These are phyloP conservation scores for Pittosporum tobira DNA, from an alignment of 129 eudicot species.

Conservation along the genomic window DNA sequence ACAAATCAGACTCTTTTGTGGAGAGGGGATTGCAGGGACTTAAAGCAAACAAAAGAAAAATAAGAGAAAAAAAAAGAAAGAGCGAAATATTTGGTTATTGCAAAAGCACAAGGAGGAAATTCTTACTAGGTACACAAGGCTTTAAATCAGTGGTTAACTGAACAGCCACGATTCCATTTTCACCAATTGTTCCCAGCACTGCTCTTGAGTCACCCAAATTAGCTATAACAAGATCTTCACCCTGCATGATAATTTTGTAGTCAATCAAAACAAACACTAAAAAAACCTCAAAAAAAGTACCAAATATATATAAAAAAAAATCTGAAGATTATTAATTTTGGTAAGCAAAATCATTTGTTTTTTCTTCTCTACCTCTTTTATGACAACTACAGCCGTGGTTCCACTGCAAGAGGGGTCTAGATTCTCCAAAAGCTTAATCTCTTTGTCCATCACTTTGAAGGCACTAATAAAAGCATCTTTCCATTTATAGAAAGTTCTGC, in stretches of 20 bases:
- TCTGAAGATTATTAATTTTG: too few species aligned
- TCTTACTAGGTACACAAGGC: conserved; percentile 76
- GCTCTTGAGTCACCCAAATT: conserved; percentile 96
- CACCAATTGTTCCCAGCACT: conserved; percentile 57
- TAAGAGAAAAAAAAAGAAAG: too few species aligned
- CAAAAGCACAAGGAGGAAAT: too few species aligned
- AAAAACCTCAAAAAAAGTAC: not conserved
- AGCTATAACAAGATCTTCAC: conserved; percentile 50
- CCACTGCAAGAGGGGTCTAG: conserved; percentile 72
- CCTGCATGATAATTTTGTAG: conserved; percentile 19
- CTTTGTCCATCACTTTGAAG: conserved; percentile 71
- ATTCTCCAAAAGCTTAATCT: conserved; percentile 49
- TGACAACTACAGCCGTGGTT: conserved; percentile 70
- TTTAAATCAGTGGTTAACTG: conserved; percentile 80
- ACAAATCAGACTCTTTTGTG: too few species aligned
- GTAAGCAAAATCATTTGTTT: too few species aligned
- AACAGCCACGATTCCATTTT: conserved; percentile 58
- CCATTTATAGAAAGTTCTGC: conserved; percentile 43
- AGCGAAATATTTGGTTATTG: too few species aligned
- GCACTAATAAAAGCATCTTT: conserved; percentile 53
- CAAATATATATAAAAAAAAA: too few species aligned
- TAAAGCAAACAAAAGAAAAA: too few species aligned
- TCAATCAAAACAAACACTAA: not conserved
- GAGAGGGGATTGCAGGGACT: too few species aligned
- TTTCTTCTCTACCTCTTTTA: conserved; percentile 47